phyloP scores from a whole-genome alignment of 176 grass and related monocot species.

The Lolium rigidum region DNA sequence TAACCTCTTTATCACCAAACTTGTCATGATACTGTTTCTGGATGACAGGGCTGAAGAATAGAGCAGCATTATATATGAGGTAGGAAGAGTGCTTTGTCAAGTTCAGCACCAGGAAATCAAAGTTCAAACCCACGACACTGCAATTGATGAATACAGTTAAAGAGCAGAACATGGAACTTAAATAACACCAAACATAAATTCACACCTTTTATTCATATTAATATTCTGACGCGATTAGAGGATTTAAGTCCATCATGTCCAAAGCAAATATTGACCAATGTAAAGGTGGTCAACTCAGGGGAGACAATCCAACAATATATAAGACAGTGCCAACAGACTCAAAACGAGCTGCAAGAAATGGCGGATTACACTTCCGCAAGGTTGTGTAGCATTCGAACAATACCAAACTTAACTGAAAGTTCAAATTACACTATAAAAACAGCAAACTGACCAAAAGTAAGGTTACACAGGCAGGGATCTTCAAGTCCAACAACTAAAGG shows the following conservation, averaged over 20 bases:
- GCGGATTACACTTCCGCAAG: slow-evolving; percentile 3
- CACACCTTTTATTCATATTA: not conserved
- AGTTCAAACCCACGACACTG: slow-evolving; percentile 94
- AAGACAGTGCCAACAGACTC: not conserved
- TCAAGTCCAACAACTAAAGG: not conserved
- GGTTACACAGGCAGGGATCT: not conserved
- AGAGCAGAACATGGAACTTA: slow-evolving; percentile 16
- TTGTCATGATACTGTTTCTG: slow-evolving; percentile 91
- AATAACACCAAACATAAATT: not conserved
- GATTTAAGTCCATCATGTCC: not conserved
- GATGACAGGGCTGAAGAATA: slow-evolving; percentile 80
- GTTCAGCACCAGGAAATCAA: slow-evolving; percentile 91
- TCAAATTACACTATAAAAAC: not conserved
- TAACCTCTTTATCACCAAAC: slow-evolving; percentile 79
- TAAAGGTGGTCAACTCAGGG: not conserved
- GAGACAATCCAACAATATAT: not conserved
- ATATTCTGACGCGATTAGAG: not conserved
- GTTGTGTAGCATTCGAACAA: slow-evolving; percentile 7
- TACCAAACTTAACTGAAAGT: not conserved
- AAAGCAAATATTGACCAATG: not conserved
- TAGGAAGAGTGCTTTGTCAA: slow-evolving; percentile 98
- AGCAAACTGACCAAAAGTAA: not conserved
- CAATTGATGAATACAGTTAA: slow-evolving; percentile 46
- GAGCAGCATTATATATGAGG: slow-evolving; percentile 82
- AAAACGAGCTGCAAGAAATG: not conserved